These are phyloP conservation scores for Candida verbasci DNA, from an alignment of 805 yeast species.

Conservation along the genomic window DNA sequence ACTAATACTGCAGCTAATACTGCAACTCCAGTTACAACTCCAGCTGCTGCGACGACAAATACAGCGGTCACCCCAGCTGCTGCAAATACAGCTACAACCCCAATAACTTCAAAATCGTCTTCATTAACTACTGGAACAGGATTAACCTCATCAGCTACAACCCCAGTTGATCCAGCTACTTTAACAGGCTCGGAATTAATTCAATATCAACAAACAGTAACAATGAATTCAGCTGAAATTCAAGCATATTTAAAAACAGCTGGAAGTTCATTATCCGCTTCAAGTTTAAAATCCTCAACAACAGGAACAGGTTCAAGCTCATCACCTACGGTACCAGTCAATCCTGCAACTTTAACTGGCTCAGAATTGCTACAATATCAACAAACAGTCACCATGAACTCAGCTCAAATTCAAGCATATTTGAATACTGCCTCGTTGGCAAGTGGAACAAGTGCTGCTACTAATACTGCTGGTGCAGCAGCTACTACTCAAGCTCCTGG, in stretches of 20 bases:
- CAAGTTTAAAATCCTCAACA: no score
- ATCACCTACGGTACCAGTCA: constrained; percentile 7
- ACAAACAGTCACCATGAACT: constrained; percentile 11
- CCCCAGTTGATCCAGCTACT: constrained; percentile 14
- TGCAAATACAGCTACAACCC: constrained; percentile 12
- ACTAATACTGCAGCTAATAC: constrained; percentile 16
- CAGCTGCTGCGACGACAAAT: constrained; percentile 14
- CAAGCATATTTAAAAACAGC: constrained; percentile 8
- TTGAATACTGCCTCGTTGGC: constrained; percentile 4
- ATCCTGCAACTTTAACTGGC: constrained; percentile 11
- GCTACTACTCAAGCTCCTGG: constrained; percentile 8
- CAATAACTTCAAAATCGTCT: constrained; percentile 10
- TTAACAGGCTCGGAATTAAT: constrained; percentile 12
- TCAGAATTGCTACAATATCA: constrained; percentile 10
- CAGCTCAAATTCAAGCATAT: constrained; percentile 10
- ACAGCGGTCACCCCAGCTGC: no score
- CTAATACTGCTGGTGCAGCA: constrained; percentile 9
- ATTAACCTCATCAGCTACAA: constrained; percentile 7
- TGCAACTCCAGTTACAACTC: constrained; percentile 12
- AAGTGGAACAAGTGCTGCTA: constrained; percentile 8
- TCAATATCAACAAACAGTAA: constrained; percentile 7
- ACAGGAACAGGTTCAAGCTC: constrained; percentile 11
- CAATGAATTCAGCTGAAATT: constrained; percentile 12
- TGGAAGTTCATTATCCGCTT: no score
- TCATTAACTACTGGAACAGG: constrained; percentile 10